Conservation (phyloP, 805 yeast species). For the Teunomyces gatunensis region DNA sequence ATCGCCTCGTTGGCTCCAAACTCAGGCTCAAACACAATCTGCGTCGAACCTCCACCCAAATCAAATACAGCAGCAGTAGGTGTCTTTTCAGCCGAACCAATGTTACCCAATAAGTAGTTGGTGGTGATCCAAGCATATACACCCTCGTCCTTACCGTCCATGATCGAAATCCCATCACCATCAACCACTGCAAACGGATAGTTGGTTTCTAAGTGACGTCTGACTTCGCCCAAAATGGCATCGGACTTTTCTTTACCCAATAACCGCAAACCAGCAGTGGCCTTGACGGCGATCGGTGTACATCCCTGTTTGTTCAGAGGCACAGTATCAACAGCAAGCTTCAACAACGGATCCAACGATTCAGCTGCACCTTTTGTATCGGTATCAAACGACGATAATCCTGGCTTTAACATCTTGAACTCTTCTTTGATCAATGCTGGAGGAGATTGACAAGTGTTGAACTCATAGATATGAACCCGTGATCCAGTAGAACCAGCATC, state of each 20-base stretch:
- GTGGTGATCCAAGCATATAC: conserved; percentile 99
- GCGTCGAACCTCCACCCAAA: conserved; percentile 98
- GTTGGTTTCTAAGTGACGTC: conserved; percentile 67
- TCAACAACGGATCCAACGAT: conserved; percentile 81
- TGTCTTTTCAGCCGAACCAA: conserved; percentile 69
- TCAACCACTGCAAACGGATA: conserved; percentile 92
- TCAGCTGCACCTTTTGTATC: conserved; percentile 83
- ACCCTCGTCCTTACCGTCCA: conserved; percentile 98
- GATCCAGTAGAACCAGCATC: conserved; percentile 99
- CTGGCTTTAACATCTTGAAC: conserved; percentile 89
- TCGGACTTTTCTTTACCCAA: conserved; percentile 73
- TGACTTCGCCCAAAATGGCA: conserved; percentile 73
- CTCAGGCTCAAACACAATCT: conserved; percentile 96
- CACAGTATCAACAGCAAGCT: conserved; percentile 70
- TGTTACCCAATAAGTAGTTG: conserved; percentile 88
- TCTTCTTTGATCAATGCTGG: conserved; percentile 78
- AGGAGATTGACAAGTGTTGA: conserved; percentile 81
- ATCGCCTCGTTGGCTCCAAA: conserved; percentile 56
- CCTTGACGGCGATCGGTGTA: conserved; percentile 94
- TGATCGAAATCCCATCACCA: conserved; percentile 83
- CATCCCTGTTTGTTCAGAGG: conserved; percentile 74
- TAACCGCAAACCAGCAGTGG: conserved; percentile 93
- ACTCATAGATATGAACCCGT: conserved; percentile 89
- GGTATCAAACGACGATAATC: conserved; percentile 79
- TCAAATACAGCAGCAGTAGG: conserved; percentile 98